Percentiles rank a stretch among this genome's conserved stretches.
Conservation (phyloP, 192 early-diverging fungal genomes). For the Obelidium mucronatum region DNA sequence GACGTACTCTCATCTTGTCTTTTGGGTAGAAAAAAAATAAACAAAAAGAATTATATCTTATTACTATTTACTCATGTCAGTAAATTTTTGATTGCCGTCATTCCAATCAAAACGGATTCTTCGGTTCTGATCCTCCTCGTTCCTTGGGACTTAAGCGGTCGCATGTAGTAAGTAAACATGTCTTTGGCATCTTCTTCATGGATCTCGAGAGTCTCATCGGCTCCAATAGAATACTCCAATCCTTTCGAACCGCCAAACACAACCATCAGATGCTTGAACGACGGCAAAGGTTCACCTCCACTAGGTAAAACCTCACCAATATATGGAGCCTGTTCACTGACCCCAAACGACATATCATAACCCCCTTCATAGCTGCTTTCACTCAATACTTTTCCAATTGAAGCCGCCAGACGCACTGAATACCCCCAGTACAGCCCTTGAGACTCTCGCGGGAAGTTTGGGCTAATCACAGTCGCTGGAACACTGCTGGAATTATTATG, state of each 20-base stretch:
- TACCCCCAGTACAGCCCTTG: slow-evolving; percentile 76
- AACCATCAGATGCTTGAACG: slow-evolving; percentile 63
- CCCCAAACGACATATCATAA: slow-evolving; percentile 73
- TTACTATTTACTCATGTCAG: background rate
- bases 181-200: slow-evolving; percentile 62
- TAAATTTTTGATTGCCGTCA: slow-evolving; percentile 38
- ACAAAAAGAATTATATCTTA: too few relatives aligned
- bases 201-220: slow-evolving; percentile 60
- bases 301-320: slow-evolving; percentile 33
- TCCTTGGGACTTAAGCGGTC: slow-evolving; percentile 63
- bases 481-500: slow-evolving; percentile 43
- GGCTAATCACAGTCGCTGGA: slow-evolving; percentile 63
- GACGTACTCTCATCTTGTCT: too few relatives aligned
- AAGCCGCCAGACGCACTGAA: slow-evolving; percentile 63
- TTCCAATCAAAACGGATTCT: slow-evolving; percentile 58
- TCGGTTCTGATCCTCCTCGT: slow-evolving; percentile 70
- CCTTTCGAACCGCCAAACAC: slow-evolving; percentile 72
- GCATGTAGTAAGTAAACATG: slow-evolving; percentile 70
- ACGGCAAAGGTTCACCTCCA: slow-evolving; percentile 8
- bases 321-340: slow-evolving; percentile 52
- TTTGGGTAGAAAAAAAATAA: too few relatives aligned
- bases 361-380: slow-evolving; percentile 67
- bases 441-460: slow-evolving; percentile 65
- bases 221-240: slow-evolving; percentile 46
- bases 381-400: slow-evolving; percentile 65